Conservation (phyloP, 2,329 filamentous ascomycete species). For the Metarhizium anisopliae region DNA sequence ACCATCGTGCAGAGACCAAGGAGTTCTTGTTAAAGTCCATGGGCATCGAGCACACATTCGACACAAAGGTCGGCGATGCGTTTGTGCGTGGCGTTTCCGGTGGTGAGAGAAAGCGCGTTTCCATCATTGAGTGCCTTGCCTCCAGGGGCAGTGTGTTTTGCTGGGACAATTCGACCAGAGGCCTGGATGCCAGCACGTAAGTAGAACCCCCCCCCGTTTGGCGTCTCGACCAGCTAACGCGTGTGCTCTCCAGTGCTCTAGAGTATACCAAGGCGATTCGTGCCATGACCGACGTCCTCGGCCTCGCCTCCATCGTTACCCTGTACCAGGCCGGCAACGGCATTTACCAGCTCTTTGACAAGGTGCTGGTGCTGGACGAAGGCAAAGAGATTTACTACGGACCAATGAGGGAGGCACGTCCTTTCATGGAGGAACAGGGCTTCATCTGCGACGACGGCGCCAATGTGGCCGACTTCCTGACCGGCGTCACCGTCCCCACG, state of each 20-base stretch:
- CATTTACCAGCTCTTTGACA: constrained; percentile 63
- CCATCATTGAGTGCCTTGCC: constrained; percentile 55
- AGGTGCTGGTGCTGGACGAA: constrained; percentile 58
- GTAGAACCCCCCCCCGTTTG: too few relatives aligned
- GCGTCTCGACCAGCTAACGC: too few relatives aligned
- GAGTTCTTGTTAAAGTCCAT: constrained; percentile 29
- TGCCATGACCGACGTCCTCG: constrained; percentile 53
- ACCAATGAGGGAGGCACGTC: constrained; percentile 44
- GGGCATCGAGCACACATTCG: constrained; percentile 46
- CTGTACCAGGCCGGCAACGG: constrained; percentile 63
- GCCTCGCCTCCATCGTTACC: constrained; percentile 52
- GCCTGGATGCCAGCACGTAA: constrained; percentile 52
- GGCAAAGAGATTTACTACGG: constrained; percentile 61
- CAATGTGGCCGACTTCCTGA: constrained; percentile 58
- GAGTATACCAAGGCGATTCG: constrained; percentile 53
- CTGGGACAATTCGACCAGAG: constrained; percentile 60
- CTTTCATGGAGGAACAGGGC: constrained; percentile 57
- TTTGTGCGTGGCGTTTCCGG: constrained; percentile 59
- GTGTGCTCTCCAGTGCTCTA: constrained; percentile 29
- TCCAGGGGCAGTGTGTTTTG: constrained; percentile 50
- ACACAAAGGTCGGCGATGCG: constrained; percentile 61
- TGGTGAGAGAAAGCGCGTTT: constrained; percentile 61
- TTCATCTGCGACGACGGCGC: constrained; percentile 54
- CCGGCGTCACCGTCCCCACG: constrained; percentile 14
- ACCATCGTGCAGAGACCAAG: constrained; percentile 35